These are phyloP conservation scores for Butyriboletus loyo DNA, from an alignment of 768 basidiomycete genomes.

Conservation along the genomic window DNA sequence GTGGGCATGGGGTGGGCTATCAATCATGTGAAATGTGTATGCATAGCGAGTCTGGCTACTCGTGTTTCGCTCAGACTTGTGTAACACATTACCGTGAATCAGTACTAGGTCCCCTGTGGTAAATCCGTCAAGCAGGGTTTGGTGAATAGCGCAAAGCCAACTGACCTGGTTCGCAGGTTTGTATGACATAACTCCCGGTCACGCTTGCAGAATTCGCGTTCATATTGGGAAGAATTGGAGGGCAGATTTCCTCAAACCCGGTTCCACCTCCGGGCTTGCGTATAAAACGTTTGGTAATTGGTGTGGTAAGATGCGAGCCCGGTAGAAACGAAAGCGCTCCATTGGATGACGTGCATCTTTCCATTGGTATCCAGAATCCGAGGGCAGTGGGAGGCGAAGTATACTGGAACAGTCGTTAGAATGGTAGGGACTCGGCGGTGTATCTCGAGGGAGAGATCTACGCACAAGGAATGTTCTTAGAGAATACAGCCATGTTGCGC, in stretches of 20 bases:
- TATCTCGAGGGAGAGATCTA: not conserved
- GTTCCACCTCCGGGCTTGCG: constrained; percentile 75
- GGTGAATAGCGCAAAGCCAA: not conserved
- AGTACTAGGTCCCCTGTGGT: constrained; percentile 79
- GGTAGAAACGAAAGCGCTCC: constrained; percentile 89
- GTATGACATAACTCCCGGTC: constrained; percentile 55
- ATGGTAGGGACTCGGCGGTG: not conserved
- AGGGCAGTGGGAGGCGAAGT: constrained; percentile 89
- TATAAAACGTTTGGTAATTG: constrained; percentile 83
- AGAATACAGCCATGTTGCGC: not conserved
- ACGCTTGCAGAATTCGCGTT: constrained; percentile 1
- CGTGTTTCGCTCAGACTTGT: constrained; percentile 86
- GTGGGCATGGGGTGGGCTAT: constrained; percentile 60
- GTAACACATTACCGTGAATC: constrained; percentile 90
- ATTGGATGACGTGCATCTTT: constrained; percentile 77
- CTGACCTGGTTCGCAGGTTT: constrained; percentile 71
- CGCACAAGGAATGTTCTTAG: constrained; percentile 71
- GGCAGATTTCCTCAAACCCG: constrained; percentile 67
- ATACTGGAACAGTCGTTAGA: constrained; percentile 52
- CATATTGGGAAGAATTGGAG: constrained; percentile 22
- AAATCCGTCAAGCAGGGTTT: not conserved
- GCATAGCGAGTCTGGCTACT: constrained; percentile 81
- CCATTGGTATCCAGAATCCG: constrained; percentile 96
- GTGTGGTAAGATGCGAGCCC: constrained; percentile 77
- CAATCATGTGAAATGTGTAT: constrained; percentile 96